Evolutionary conservation across 495 filamentous ascomycete species (phyloP).

Genomic region (Aspergillus ellipticus): DNA sequence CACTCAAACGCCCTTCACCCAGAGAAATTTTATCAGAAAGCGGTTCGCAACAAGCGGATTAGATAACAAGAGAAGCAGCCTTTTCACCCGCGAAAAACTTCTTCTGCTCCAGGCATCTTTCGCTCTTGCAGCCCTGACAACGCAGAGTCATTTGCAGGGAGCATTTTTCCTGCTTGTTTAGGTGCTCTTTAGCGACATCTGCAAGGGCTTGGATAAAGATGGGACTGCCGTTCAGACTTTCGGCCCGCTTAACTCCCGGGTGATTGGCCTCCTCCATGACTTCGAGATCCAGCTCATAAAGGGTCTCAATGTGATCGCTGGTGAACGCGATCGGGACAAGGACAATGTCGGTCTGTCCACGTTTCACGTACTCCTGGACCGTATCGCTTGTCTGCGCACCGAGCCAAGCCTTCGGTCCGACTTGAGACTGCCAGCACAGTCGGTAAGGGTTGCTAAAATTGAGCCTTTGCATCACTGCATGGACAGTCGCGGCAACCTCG

Average conservation of each 20-base stretch:
- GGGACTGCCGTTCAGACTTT: constrained; percentile 88
- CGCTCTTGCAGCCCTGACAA: constrained; percentile 91
- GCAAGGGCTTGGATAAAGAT: constrained; percentile 91
- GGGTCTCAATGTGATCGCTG: constrained; percentile 96
- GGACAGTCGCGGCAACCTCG: constrained; percentile 95
- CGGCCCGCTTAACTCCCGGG: constrained; percentile 75
- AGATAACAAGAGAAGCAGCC: constrained; percentile 33
- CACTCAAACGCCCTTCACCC: constrained; percentile 1
- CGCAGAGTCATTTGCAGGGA: constrained; percentile 85
- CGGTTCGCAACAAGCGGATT: constrained; percentile 1
- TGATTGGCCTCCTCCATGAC: constrained; percentile 88
- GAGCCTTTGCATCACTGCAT: constrained; percentile 91
- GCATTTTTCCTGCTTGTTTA: constrained; percentile 63
- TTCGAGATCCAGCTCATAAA: constrained; percentile 93
- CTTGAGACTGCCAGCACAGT: constrained; percentile 96
- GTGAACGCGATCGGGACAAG: constrained; percentile 98
- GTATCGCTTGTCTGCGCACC: constrained; percentile 89
- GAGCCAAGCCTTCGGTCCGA: constrained; percentile 92
- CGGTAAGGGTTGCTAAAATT: constrained; percentile 85
- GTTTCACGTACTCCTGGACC: constrained; percentile 82
- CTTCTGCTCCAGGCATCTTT: constrained; percentile 85
- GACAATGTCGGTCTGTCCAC: constrained; percentile 85
- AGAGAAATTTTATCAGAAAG: not conserved
- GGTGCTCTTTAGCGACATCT: constrained; percentile 75
- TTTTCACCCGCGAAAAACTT: constrained; percentile 73